These are phyloP conservation scores for Pseudonitzschia pungens DNA, from an alignment of 108 stramenopile species.

Conservation along the genomic window DNA sequence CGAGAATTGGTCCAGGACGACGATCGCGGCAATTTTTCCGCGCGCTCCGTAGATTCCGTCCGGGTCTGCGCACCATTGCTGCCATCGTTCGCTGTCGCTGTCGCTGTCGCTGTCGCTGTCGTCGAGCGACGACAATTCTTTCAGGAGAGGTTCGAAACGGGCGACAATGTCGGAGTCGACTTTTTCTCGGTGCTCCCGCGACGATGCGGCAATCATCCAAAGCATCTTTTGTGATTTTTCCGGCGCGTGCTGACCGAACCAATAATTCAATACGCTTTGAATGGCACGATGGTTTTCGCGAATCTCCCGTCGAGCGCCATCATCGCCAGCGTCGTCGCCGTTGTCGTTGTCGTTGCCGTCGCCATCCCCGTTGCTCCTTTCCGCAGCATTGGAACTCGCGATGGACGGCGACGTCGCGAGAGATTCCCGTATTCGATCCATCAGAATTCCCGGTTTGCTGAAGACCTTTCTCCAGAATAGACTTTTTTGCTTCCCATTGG, in stretches of 20 bases:
- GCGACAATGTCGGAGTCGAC: slow-evolving; percentile 70
- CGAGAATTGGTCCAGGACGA: slow-evolving; percentile 83
- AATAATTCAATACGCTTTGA: slow-evolving; percentile 58
- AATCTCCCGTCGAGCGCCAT: background rate
- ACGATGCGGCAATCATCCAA: slow-evolving; percentile 86
- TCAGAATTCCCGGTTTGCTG: background rate
- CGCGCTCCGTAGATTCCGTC: slow-evolving; percentile 54
- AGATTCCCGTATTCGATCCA: background rate
- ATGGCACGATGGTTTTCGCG: slow-evolving; percentile 46
- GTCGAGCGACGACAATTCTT: slow-evolving; percentile 30
- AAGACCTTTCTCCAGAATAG: background rate
- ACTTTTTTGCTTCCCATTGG: background rate
- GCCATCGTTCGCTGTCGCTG: slow-evolving; percentile 4
- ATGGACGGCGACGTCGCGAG: background rate
- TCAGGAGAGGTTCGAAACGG: slow-evolving; percentile 46
- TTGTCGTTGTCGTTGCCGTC: background rate
- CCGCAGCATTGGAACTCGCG: background rate
- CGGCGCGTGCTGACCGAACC: slow-evolving; percentile 78
- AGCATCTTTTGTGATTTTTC: slow-evolving; percentile 73
- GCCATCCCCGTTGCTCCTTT: too few relatives aligned
- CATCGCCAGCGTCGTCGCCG: background rate
- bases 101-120: background rate
- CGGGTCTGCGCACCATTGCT: slow-evolving; percentile 46
- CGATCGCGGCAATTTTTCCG: slow-evolving; percentile 83
- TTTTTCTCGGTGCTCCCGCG: slow-evolving; percentile 37